Percentiles rank a stretch among this genome's conserved stretches.
Conservation (phyloP, 371 early-diverging fungal species). For the Entomophthora muscae region DNA sequence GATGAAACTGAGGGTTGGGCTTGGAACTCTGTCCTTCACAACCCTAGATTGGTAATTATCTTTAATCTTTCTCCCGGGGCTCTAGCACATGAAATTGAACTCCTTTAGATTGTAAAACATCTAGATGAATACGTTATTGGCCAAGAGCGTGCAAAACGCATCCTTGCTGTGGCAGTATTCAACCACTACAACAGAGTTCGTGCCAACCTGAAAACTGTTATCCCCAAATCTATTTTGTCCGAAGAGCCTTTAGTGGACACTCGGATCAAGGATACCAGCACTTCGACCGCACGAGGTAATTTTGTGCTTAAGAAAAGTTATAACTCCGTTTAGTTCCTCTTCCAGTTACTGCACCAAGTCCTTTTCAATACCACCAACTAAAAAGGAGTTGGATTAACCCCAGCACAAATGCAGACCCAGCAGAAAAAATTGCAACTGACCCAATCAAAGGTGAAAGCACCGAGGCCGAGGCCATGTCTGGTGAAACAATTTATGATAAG, state of each 20-base stretch:
- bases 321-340: constrained; percentile 4
- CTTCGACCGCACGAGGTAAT: background rate
- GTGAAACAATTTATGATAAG: constrained; percentile 52
- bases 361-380: constrained; percentile 10
- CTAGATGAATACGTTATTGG: constrained; percentile 78
- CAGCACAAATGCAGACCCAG: constrained; percentile 1
- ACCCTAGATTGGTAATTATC: constrained; percentile 5
- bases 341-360: background rate
- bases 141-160: constrained; percentile 67
- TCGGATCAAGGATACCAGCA: background rate
- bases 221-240: constrained; percentile 8
- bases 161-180: constrained; percentile 66
- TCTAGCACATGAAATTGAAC: background rate
- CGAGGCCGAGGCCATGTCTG: constrained; percentile 10
- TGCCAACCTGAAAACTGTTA: constrained; percentile 29
- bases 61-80: background rate
- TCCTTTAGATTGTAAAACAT: constrained; percentile 50
- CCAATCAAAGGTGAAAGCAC: constrained; percentile 6
- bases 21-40: background rate
- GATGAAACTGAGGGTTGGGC: background rate
- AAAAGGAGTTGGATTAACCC: constrained; percentile 10
- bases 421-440: constrained; percentile 4
- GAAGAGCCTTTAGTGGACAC: background rate
- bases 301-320: background rate
- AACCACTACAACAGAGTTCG: constrained; percentile 71